Evolutionary conservation across 768 basidiomycete genomes (phyloP), one percentile per base, ranked within the genome.

Genomic region (Trametes coccinea): DNA sequence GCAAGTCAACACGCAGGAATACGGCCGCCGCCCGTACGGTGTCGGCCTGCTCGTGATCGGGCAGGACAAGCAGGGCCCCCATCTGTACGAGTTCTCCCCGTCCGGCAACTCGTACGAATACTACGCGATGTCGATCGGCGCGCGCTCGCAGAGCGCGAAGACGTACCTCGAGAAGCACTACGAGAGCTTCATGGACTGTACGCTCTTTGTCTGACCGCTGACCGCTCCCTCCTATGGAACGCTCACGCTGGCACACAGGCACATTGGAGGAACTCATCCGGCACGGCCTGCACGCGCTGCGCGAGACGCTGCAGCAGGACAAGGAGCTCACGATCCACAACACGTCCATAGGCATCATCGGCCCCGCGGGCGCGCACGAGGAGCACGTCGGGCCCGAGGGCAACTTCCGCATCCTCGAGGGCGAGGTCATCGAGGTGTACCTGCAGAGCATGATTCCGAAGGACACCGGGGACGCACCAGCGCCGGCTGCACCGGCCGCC

Each of bases 1-100:
- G 0, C 97, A 99, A 75, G 90, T 94, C 40, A 99, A 98, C 76
- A 99, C 97, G 2, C 96, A 98, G 77, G 93, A 97, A 75, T 98
- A 99, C 72, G 97, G 97, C 59, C 85, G 93, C 65, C 84, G 97
- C 57, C 97, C 97, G 2, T 99, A 99, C 69, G 97, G 97, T 74
- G 97, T 99, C 10, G 97, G 97, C 5, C 96, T 98, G 81, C 89
- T 99, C 49, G 96, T 99, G 65, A 90, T 97, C 65, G 97, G 97
- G 9, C 86, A 90, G 70, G 97, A 98, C 75, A 90, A 95, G 70
- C 86, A 89, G n/a, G 97, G 97, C 3, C 95, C 97, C 4, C 97
- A 98, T 75, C 85, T 99, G 41, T 98, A 93, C 76, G 97, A 98
- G 75, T 98, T 99, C 79, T 95, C 95, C 1, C 97, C 97, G 0